A percentile compares a stretch with the other conserved stretches of the same genome.
These are phyloP conservation scores for Microbotryum silenes-acaulis DNA, from an alignment of 1,284 basidiomycete genomes.

Conservation along the genomic window DNA sequence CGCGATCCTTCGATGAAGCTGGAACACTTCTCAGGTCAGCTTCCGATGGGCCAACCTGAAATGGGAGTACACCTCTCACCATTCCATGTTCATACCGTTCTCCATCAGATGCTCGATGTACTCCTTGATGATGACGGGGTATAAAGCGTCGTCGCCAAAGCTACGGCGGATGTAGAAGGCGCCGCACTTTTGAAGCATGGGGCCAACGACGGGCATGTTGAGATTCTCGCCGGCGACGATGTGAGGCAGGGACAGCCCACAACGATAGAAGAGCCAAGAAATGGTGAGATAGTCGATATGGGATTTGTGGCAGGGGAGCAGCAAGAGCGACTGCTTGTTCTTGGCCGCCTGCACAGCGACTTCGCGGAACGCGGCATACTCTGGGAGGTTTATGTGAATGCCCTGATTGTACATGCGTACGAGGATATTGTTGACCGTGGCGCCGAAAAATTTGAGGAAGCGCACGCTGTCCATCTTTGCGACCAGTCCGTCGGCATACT, in stretches of 20 bases:
- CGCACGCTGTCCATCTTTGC: slow-evolving; percentile 27
- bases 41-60: not conserved
- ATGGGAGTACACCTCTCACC: slow-evolving; percentile 5
- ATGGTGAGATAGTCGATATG: slow-evolving; percentile 36
- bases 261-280: slow-evolving; percentile 36
- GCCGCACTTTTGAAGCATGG: slow-evolving; percentile 39
- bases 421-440: slow-evolving; percentile 40
- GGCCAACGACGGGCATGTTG: slow-evolving; percentile 36
- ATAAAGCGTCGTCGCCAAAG: slow-evolving; percentile 41
- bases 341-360: slow-evolving; percentile 38
- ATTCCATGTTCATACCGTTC: slow-evolving; percentile 40
- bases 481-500: slow-evolving; percentile 17
- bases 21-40: not conserved
- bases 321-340: slow-evolving; percentile 40
- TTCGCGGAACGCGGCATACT: slow-evolving; percentile 27
- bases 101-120: slow-evolving; percentile 41
- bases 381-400: slow-evolving; percentile 26
- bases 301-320: slow-evolving; percentile 42
- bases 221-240: slow-evolving; percentile 43
- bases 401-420: slow-evolving; percentile 39
- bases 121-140: slow-evolving; percentile 40
- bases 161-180: slow-evolving; percentile 41
- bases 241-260: slow-evolving; percentile 41
- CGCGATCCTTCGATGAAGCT: slow-evolving; percentile 42
- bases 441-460: slow-evolving; percentile 29